These are phyloP conservation scores for Pythium rishiriense DNA, from an alignment of 352 stramenopile species.

Conservation along the genomic window DNA sequence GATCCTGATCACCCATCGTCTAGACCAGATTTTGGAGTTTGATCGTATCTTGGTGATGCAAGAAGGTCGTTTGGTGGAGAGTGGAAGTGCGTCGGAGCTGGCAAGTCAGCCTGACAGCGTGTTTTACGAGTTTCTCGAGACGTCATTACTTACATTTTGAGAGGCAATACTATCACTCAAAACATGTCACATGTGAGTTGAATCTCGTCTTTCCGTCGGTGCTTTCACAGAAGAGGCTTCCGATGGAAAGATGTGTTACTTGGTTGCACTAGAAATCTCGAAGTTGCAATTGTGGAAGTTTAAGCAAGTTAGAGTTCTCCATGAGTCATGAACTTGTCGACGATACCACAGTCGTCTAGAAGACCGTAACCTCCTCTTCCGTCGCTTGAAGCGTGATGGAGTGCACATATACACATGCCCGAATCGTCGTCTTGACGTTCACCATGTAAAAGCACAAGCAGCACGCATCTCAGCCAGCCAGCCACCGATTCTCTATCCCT, in stretches of 20 bases:
- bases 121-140: constrained; percentile 30
- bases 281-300: too few relatives aligned
- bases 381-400: constrained; percentile 62
- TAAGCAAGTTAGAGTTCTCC: constrained; percentile 54
- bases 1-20: constrained; percentile 23
- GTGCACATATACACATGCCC: constrained; percentile 61
- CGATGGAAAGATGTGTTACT: too few relatives aligned
- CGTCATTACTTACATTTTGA: constrained; percentile 12
- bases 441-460: not conserved
- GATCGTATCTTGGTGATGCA: constrained; percentile 27
- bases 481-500: not conserved
- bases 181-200: too few relatives aligned
- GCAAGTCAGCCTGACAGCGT: not conserved
- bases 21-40: constrained; percentile 22
- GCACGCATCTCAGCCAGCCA: not conserved
- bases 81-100: constrained; percentile 10
- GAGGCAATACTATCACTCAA: too few relatives aligned
- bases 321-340: constrained; percentile 68
- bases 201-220: too few relatives aligned
- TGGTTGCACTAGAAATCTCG: too few relatives aligned
- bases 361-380: constrained; percentile 43
- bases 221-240: too few relatives aligned
- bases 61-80: constrained; percentile 11
- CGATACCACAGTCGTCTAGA: constrained; percentile 61
- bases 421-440: constrained; percentile 49